phyloP scores from a whole-genome alignment of 495 filamentous ascomycete genomes.

The Neurospora discreta region DNA sequence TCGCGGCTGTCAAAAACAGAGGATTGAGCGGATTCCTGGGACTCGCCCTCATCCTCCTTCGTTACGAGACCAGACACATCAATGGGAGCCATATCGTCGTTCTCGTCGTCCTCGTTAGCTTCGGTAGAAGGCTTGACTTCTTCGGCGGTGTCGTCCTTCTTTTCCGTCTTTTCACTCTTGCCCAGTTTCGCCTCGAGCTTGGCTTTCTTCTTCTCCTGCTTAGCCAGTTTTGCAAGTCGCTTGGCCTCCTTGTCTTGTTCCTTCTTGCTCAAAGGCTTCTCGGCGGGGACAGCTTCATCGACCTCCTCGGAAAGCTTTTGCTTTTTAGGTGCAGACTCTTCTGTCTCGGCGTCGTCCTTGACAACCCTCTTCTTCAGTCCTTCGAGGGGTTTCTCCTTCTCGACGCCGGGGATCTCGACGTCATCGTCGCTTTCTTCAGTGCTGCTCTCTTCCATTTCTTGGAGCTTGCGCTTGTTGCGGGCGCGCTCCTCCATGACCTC shows the following conservation, averaged over 20 bases:
- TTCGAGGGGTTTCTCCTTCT: conserved; percentile 42
- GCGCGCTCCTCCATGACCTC: conserved; percentile 77
- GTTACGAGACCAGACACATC: conserved; percentile 35
- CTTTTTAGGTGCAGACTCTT: conserved; percentile 22
- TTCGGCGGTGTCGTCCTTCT: conserved; percentile 4
- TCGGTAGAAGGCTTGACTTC: conserved; percentile 11
- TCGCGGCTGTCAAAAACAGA: conserved; percentile 50
- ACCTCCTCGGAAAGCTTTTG: conserved; percentile 15
- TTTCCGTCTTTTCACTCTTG: background rate
- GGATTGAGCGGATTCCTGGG: conserved; percentile 40
- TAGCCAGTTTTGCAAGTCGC: conserved; percentile 15
- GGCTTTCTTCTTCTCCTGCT: conserved; percentile 16
- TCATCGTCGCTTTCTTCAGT: conserved; percentile 27
- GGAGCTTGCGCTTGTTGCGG: conserved; percentile 51
- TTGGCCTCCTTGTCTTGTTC: conserved; percentile 20
- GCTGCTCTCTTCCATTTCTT: conserved; percentile 19
- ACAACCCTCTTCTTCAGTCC: conserved; percentile 38
- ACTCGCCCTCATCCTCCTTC: conserved; percentile 33
- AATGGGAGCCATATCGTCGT: conserved; percentile 26
- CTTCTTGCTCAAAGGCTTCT: conserved; percentile 12
- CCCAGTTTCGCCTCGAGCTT: conserved; percentile 8
- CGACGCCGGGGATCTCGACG: conserved; percentile 31
- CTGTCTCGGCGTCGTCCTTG: conserved; percentile 22
- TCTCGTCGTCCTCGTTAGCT: conserved; percentile 9
- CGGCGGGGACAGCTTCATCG: conserved; percentile 10